A percentile compares a stretch with the other conserved stretches of the same genome.
Conservation (phyloP, 2,329 filamentous ascomycete species). For the Aspergillus awamori region DNA sequence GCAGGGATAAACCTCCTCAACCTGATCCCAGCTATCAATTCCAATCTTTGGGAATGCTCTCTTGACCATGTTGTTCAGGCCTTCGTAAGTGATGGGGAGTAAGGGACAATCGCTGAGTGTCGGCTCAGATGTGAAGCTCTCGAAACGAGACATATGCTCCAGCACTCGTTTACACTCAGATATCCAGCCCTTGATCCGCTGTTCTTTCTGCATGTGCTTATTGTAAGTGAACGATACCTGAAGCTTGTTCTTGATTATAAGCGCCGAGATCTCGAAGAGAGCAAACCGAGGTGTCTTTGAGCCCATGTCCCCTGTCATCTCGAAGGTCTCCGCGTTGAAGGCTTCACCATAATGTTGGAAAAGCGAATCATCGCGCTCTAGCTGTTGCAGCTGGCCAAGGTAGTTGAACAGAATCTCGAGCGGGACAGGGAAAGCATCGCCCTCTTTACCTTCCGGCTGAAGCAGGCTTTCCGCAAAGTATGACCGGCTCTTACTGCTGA, state of each 20-base stretch:
- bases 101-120: constrained; percentile 50
- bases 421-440: constrained; percentile 42
- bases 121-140: constrained; percentile 31
- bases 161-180: constrained; percentile 42
- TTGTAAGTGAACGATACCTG: constrained; percentile 56
- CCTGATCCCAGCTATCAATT: constrained; percentile 31
- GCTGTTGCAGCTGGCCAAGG: constrained; percentile 44
- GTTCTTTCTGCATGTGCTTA: constrained; percentile 49
- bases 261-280: constrained; percentile 56
- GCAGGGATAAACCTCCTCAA: constrained; percentile 42
- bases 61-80: constrained; percentile 40
- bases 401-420: constrained; percentile 48
- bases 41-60: constrained; percentile 41
- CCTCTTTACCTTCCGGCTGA: constrained; percentile 30
- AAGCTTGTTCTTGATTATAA: constrained; percentile 50
- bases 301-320: constrained; percentile 49
- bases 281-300: constrained; percentile 49
- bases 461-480: constrained; percentile 41
- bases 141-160: constrained; percentile 32
- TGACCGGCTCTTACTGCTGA: constrained; percentile 34
- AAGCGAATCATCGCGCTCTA: constrained; percentile 49
- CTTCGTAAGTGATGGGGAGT: constrained; percentile 46
- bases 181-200: constrained; percentile 48
- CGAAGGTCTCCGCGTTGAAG: constrained; percentile 32
- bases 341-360: constrained; percentile 45